phyloP scores from a whole-genome alignment of 805 yeast species.

The Wickerhamomyces bovis region DNA sequence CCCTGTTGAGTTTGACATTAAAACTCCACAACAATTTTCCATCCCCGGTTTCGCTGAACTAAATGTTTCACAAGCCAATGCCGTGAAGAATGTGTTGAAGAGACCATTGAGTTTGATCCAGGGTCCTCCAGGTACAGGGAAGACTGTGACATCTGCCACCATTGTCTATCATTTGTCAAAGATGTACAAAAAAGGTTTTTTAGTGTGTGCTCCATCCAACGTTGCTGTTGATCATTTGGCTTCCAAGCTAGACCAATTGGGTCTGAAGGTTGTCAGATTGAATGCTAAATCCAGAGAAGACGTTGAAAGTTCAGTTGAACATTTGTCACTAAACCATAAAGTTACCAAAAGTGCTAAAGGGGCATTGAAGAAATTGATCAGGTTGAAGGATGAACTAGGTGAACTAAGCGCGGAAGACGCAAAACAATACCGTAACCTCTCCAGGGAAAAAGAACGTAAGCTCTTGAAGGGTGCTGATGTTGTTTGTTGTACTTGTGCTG shows the following conservation, averaged over 20 bases:
- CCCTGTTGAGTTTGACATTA: slow-evolving; percentile 52
- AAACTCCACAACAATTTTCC: slow-evolving; percentile 56
- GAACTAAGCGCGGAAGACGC: slow-evolving; percentile 57
- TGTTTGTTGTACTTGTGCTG: slow-evolving; percentile 87
- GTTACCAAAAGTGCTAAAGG: slow-evolving; percentile 45
- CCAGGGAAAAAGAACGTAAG: slow-evolving; percentile 42
- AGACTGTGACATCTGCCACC: slow-evolving; percentile 89
- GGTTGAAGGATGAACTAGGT: slow-evolving; percentile 58
- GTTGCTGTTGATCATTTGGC: slow-evolving; percentile 93
- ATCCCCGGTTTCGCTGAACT: slow-evolving; percentile 63
- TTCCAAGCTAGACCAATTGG: slow-evolving; percentile 59
- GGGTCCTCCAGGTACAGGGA: slow-evolving; percentile 97
- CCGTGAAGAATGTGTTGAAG: slow-evolving; percentile 62
- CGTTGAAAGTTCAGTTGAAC: slow-evolving; percentile 57
- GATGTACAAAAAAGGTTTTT: slow-evolving; percentile 53
- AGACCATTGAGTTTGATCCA: slow-evolving; percentile 78
- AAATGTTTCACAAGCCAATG: slow-evolving; percentile 73
- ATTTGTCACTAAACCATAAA: slow-evolving; percentile 50
- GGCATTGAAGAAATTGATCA: slow-evolving; percentile 51
- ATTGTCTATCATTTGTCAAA: slow-evolving; percentile 71
- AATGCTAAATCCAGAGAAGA: slow-evolving; percentile 78
- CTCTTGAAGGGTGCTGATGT: slow-evolving; percentile 60
- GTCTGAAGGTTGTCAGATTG: slow-evolving; percentile 71
- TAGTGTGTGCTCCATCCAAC: slow-evolving; percentile 94
- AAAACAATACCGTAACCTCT: slow-evolving; percentile 34